These are phyloP conservation scores for Dothiorella sarmentorum DNA, from an alignment of 2,329 filamentous ascomycete genomes.

Conservation along the genomic window DNA sequence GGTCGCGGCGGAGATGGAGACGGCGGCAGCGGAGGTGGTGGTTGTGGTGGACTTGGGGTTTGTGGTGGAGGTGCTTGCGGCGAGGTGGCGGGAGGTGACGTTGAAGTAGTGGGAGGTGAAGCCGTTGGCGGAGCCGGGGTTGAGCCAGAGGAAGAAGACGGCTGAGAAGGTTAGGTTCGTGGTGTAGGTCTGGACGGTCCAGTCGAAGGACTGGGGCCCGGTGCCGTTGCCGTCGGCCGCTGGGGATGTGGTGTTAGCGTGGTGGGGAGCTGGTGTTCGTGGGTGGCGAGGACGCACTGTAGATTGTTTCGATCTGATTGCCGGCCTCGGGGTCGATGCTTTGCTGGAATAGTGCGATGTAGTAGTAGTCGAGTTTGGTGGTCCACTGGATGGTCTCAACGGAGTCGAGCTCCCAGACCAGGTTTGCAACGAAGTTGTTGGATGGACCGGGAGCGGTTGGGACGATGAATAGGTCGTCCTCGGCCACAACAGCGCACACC, in stretches of 20 bases:
- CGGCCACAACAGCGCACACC: neutral
- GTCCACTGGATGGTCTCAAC: neutral
- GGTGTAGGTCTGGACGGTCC: neutral
- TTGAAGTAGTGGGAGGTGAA: slow-evolving; percentile 14
- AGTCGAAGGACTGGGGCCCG: neutral
- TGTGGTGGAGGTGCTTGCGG: neutral
- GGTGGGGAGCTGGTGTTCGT: neutral
- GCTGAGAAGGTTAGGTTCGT: neutral
- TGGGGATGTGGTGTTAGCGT: neutral
- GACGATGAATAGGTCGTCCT: neutral
- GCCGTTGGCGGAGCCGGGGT: neutral
- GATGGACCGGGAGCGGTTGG: slow-evolving; percentile 4
- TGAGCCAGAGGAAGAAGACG: neutral
- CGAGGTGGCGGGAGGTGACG: neutral
- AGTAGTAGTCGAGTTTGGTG: neutral
- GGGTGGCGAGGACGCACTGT: neutral
- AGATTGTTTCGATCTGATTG: neutral
- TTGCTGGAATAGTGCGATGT: neutral
- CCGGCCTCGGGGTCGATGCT: neutral
- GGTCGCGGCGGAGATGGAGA: neutral
- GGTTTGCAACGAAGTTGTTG: neutral
- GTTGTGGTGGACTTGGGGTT: neutral
- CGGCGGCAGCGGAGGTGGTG: neutral
- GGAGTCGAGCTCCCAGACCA: neutral
- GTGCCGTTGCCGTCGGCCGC: neutral